Percentiles rank a stretch among this genome's conserved stretches.
These are phyloP conservation scores for Jamesozyma lodderae DNA, from an alignment of 805 yeast species.

Conservation along the genomic window DNA sequence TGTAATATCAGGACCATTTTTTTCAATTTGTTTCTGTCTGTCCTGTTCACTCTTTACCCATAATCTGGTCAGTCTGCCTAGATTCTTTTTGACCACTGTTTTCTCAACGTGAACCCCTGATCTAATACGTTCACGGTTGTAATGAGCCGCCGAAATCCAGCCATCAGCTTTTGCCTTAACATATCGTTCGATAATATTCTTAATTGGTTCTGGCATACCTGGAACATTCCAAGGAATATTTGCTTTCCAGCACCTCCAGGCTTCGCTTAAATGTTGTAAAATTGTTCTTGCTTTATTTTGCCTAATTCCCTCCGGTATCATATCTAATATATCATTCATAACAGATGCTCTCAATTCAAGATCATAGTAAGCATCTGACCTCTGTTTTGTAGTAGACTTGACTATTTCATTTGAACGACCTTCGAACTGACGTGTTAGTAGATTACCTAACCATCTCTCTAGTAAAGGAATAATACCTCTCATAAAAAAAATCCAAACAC, in stretches of 20 bases:
- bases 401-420: conserved; percentile 92
- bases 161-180: conserved; percentile 94
- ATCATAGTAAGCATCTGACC: conserved; percentile 92
- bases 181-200: conserved; percentile 76
- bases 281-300: conserved; percentile 81
- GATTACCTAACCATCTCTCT: conserved; percentile 91
- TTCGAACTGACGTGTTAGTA: conserved; percentile 87
- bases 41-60: conserved; percentile 93
- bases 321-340: conserved; percentile 89
- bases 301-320: conserved; percentile 92
- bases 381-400: conserved; percentile 88
- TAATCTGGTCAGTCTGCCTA: conserved; percentile 82
- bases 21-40: conserved; percentile 67
- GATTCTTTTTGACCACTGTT: conserved; percentile 84
- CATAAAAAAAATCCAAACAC: conserved; percentile 88
- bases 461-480: conserved; percentile 86
- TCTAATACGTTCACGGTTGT: conserved; percentile 79
- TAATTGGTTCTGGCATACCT: conserved; percentile 88
- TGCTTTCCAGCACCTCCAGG: conserved; percentile 99
- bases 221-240: conserved; percentile 97
- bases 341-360: conserved; percentile 88
- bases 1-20: conserved; percentile 78
- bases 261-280: conserved; percentile 89
- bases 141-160: conserved; percentile 90
- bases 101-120: conserved; percentile 91